phyloP scores from a whole-genome alignment of 83 land plant species.

The Diphasiastrum complanatum region DNA sequence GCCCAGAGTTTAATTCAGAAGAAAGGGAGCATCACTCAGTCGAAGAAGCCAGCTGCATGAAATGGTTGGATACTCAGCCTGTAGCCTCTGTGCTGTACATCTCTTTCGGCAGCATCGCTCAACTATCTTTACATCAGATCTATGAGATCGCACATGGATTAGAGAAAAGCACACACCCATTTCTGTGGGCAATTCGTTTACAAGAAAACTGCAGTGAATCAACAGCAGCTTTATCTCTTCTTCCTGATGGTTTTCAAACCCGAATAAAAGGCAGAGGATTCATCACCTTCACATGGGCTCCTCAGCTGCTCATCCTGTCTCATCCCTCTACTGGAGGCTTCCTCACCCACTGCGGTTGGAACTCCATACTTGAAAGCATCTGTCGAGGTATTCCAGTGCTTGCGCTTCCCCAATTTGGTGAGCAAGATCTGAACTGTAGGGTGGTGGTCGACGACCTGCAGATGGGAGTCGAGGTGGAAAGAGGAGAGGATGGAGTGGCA shows the following conservation, averaged over 20 bases:
- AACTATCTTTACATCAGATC: constrained; percentile 22
- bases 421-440: constrained; percentile 32
- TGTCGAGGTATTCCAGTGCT: constrained; percentile 37
- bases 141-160: constrained; percentile 40
- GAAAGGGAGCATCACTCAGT: background rate
- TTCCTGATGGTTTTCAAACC: constrained; percentile 35
- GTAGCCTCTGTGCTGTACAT: constrained; percentile 42
- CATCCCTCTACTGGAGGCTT: constrained; percentile 43
- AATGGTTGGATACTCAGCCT: constrained; percentile 39
- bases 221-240: background rate
- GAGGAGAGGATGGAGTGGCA: constrained; percentile 20
- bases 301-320: constrained; percentile 25
- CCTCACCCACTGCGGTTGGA: constrained; percentile 55
- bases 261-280: constrained; percentile 16
- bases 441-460: constrained; percentile 8
- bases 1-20: background rate
- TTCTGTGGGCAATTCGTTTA: constrained; percentile 41
- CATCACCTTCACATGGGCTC: constrained; percentile 34
- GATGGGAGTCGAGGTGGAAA: constrained; percentile 19
- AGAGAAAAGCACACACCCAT: constrained; percentile 20
- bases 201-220: background rate
- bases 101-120: constrained; percentile 49
- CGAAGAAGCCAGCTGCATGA: constrained; percentile 36
- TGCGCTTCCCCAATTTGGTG: constrained; percentile 30
- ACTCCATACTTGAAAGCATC: constrained; percentile 44